Base-by-base conservation (phyloP, 2,329 filamentous ascomycete genomes). In the Neopestalotiopsis sp. region DNA sequence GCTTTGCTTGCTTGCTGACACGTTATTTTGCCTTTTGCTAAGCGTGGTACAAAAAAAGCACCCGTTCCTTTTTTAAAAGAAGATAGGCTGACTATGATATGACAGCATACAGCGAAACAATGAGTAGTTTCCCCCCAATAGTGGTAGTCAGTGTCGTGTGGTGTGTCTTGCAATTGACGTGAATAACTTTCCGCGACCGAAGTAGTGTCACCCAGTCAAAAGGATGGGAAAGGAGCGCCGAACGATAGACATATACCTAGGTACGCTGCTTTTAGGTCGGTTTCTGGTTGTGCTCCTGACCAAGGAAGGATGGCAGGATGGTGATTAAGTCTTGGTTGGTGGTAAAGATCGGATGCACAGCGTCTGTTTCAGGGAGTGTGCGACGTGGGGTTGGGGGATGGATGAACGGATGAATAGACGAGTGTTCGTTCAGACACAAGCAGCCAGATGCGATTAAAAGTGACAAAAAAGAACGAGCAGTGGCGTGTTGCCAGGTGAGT, bases 281-380 rank as follows among this genome's bases (percentile, higher is more conserved):
- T 24, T 52, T 52, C 17, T 52, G 17, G 45, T 52, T 28, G 17
- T 52, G 17, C 45, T 52, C 45, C 45, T 52, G 45, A 52, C 45
- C 45, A 52, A 52, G 45, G 45, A 52, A 52, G 45, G 45, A 52
- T n/a, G 45, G 45, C 45, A 52, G 45, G 45, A 52, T 52, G 45
- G n/a, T 24, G 45, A 52, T 52, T 52, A 52, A 20, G 45, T n/a
- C 14, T 52, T 52, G 45, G 45, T 52, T 52, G 45, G 45, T 14
- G n/a, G 45, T 52, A 52, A 52, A 52, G 45, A 52, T 52, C 17
- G 45, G 45, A 52, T 52, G 45, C 45, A 52, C 17, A n/a, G 17
- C 45, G 45, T 52, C 45, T 52, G 45, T 52, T 52, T 52, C 45
- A 52, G 45, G 45, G 45, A 52, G 45, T n/a, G 45, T 49, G 45